Evolutionary conservation across 2,329 filamentous ascomycete genomes (phyloP).

Genomic region (Paraphaeosphaeria sporulosa): DNA sequence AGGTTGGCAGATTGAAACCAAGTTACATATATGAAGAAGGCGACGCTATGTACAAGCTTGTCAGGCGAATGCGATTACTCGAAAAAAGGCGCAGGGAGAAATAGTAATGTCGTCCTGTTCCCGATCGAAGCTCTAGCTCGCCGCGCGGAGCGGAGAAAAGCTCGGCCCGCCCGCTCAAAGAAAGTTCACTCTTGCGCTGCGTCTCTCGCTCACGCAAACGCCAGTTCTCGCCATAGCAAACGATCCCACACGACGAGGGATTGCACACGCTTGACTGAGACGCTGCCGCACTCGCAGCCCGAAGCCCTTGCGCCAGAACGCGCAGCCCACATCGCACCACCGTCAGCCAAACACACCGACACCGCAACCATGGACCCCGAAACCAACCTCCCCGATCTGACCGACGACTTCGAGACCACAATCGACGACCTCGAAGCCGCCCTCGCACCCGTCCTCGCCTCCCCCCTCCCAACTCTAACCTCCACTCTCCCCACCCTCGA

Average conservation of each 20-base stretch:
- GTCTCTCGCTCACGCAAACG: neutral
- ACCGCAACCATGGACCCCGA: slow-evolving; percentile 57
- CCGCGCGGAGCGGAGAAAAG: slow-evolving; percentile 15
- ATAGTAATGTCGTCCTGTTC: slow-evolving; percentile 9
- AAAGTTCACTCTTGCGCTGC: slow-evolving; percentile 10
- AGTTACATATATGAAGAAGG: slow-evolving; percentile 24
- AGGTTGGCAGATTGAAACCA: slow-evolving; percentile 45
- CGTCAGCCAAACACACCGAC: neutral
- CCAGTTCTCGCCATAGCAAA: neutral
- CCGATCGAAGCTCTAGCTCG: slow-evolving; percentile 7
- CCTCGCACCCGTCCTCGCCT: slow-evolving; percentile 75
- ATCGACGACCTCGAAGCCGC: slow-evolving; percentile 48
- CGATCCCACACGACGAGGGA: no score
- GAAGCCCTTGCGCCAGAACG: no score
- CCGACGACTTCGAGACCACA: slow-evolving; percentile 63
- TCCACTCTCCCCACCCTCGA: slow-evolving; percentile 89
- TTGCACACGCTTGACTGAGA: no score
- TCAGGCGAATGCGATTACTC: slow-evolving; percentile 7
- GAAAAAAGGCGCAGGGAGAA: slow-evolving; percentile 19
- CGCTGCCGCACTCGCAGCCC: no score
- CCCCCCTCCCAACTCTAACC: slow-evolving; percentile 70
- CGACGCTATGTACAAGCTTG: slow-evolving; percentile 10
- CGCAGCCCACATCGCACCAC: no score
- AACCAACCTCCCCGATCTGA: slow-evolving; percentile 67
- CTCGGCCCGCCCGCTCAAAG: slow-evolving; percentile 16